phyloP scores from a whole-genome alignment of 768 basidiomycete genomes.

The Pleurotus citrinopileatus region DNA sequence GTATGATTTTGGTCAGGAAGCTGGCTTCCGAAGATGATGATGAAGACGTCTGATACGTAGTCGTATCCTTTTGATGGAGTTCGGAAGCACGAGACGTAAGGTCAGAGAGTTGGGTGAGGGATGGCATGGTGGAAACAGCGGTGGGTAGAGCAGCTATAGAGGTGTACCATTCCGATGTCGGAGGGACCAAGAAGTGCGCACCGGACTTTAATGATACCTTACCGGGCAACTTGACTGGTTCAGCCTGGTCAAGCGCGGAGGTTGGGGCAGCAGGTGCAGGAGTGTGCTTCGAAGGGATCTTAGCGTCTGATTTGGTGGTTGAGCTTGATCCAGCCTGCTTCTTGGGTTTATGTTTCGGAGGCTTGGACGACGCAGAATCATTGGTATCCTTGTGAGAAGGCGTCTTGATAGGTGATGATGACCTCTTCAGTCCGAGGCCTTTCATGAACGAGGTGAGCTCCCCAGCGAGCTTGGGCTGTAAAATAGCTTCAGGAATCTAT shows the following conservation, averaged over 20 bases:
- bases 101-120: slow-evolving; percentile 41
- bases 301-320: no score
- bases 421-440: background rate
- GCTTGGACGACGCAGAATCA: background rate
- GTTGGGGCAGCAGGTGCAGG: no score
- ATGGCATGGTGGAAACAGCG: slow-evolving; percentile 24
- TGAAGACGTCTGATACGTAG: slow-evolving; percentile 48
- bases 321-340: no score
- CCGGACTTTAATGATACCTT: slow-evolving; percentile 35
- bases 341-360: no score
- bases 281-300: no score
- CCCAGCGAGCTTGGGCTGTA: background rate
- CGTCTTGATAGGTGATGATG: background rate
- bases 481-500: no score
- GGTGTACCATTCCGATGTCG: slow-evolving; percentile 55
- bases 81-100: slow-evolving; percentile 42
- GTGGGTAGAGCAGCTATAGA: slow-evolving; percentile 38
- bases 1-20: slow-evolving; percentile 84
- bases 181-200: slow-evolving; percentile 35
- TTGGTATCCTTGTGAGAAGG: background rate
- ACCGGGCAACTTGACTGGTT: slow-evolving; percentile 24
- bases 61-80: slow-evolving; percentile 37
- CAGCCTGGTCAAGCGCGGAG: background rate
- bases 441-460: background rate
- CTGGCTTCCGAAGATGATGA: slow-evolving; percentile 71